Base-by-base conservation (phyloP, 1,139 yeast species). In the Wickerhamomyces sp. region DNA sequence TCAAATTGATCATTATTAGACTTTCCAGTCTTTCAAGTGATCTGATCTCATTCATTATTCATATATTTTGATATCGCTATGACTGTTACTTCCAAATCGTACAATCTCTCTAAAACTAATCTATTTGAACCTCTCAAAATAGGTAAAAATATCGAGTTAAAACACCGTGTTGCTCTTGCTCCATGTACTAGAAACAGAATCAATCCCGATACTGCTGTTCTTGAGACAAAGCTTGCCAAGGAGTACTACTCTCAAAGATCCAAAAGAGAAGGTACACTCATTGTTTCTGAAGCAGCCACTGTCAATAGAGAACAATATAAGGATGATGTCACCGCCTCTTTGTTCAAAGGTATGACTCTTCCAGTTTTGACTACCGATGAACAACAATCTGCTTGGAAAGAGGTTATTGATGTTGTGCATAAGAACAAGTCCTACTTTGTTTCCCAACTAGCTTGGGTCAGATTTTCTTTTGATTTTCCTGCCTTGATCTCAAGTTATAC, bases 361-460 rank as follows among this genome's bases (percentile, higher is more conserved):
- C 41, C 44, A 16, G 34, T 31, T 16, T 31, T 41, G 11, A 32
- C 23, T 25, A 63, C 58, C 31, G 60, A 62, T 10, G 62, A 60
- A 26, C 81, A 75, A 41, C 55, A 66, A 14, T 58, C 52, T 13
- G 70, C 64, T 13, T 78, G 83, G 83, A 67, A 62, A 41, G 32
- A 64, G 42, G 64, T 78, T 37, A 58, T 62, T 37, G 66, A 68
- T 20, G 64, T 57, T 13, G 70, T 79, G 27, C 86, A 79, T 48
- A 64, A 58, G 30, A 70, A 78, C 45, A 66, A 70, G 22, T 69
- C 83, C 1, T 67, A 55, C 40, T 55, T 73, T 14, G 64, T 72
- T 39, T 49, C 68, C 28, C 91, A 83, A 58, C 51, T 82, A 30
- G 78, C 83, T 81, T 77, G 37, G 87, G 86, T 35, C 64, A 84